Base-by-base conservation (phyloP, 1,284 basidiomycete species). In the Pseudozyma hubeiensis region DNA sequence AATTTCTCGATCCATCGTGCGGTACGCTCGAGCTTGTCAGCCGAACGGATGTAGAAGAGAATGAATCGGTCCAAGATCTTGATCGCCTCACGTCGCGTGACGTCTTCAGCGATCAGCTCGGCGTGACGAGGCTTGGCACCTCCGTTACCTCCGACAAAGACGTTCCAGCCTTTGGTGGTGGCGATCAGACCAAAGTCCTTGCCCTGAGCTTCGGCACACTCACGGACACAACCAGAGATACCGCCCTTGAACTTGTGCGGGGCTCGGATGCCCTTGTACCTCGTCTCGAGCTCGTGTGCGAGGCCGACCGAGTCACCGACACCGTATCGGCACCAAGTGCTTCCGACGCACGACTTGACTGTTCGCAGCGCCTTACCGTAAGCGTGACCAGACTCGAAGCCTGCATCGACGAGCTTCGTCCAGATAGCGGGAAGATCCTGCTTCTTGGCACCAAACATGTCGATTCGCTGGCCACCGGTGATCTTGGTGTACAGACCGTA, bases 151-250 rank as follows among this genome's bases (percentile, higher is more conserved):
- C 89, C 90, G 8, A 92, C 85, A 77, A 89, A 92, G 53, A 92
- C 89, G 89, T 78, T 58, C 59, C 70, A 78, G 52, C 66, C 63
- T 83, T 92, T 92, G 83, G 90, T 89, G 0, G 90, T 91, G 1
- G 91, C 91, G 64, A 92, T 92, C 39, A 92, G 84, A 29, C 91
- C 91, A 79, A 92, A 92, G 84, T 92, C 91, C 76, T 90, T 91
- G 35, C 86, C 86, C 76, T 92, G 91, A 0, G 91, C 91, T 82
- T 92, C 91, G 43, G 78, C 77, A 43, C 78, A 79, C 37, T 80
- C 78, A 17, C 78, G 75, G 3, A 78, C 70, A 48, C 78, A 92
- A 14, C 91, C 91, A 39, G 88, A 89, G 2, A 92, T 90, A n/a
- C 91, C 91, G 16, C 91, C 91, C 84, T 92, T 92, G 83, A 85